A percentile compares a stretch with the other conserved stretches of the same genome.
These are phyloP conservation scores for Cadophora sp. DNA, from an alignment of 2,329 filamentous ascomycete genomes.

Conservation along the genomic window DNA sequence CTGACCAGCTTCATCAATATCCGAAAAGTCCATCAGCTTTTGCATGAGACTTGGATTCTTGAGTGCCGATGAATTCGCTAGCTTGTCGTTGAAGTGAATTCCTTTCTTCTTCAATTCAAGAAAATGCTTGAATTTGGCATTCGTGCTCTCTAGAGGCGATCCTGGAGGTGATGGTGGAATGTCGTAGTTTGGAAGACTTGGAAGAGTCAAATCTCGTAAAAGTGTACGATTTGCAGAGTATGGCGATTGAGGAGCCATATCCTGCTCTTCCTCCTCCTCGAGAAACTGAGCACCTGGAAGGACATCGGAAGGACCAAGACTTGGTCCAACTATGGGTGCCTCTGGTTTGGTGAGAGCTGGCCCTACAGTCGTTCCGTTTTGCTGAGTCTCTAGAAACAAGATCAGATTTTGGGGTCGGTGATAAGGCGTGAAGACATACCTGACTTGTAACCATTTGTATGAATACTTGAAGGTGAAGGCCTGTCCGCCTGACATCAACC, in stretches of 20 bases:
- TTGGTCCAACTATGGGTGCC: slow-evolving; percentile 42
- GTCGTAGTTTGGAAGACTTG: slow-evolving; percentile 72
- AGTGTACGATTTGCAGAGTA: slow-evolving; percentile 70
- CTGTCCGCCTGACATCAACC: slow-evolving; percentile 32
- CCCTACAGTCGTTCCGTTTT: not conserved
- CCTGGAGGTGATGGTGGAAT: slow-evolving; percentile 78
- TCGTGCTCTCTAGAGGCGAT: slow-evolving; percentile 59
- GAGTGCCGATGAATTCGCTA: slow-evolving; percentile 70
- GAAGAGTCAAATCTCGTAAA: slow-evolving; percentile 76
- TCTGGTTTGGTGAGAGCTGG: slow-evolving; percentile 27
- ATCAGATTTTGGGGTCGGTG: not conserved
- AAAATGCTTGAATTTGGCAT: slow-evolving; percentile 75
- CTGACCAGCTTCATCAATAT: slow-evolving; percentile 61
- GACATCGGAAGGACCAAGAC: slow-evolving; percentile 31
- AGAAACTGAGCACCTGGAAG: slow-evolving; percentile 25
- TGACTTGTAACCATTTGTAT: slow-evolving; percentile 31
- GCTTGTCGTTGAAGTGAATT: slow-evolving; percentile 78
- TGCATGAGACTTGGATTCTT: slow-evolving; percentile 76
- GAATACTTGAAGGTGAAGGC: slow-evolving; percentile 18
- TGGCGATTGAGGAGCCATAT: slow-evolving; percentile 58
- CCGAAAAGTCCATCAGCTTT: slow-evolving; percentile 75
- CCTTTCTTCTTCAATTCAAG: slow-evolving; percentile 78
- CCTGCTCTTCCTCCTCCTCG: slow-evolving; percentile 44
- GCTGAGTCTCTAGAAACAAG: not conserved
- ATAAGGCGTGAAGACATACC: slow-evolving; percentile 29